Percentiles rank a stretch among this genome's conserved stretches.
phyloP scores from a whole-genome alignment of 2,329 filamentous ascomycete species.

The Fusarium sulawesiense region DNA sequence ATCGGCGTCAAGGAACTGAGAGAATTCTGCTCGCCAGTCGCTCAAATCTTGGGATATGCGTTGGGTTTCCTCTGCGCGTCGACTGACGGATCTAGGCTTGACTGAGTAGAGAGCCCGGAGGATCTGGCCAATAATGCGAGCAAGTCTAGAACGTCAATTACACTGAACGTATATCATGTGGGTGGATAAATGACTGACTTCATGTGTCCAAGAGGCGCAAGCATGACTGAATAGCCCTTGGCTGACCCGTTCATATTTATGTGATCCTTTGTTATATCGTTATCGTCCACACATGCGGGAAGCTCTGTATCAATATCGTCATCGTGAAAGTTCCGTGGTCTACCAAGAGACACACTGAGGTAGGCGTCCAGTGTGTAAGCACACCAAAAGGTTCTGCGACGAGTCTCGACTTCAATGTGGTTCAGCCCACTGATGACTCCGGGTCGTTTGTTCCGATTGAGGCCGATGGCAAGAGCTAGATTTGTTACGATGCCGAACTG shows the following conservation, averaged over 20 bases:
- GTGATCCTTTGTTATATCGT: slow-evolving; percentile 32
- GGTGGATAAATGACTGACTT: slow-evolving; percentile 41
- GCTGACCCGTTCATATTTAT: slow-evolving; percentile 17
- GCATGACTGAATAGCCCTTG: slow-evolving; percentile 45
- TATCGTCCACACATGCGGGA: slow-evolving; percentile 40
- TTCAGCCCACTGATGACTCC: slow-evolving; percentile 27
- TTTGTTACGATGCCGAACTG: slow-evolving; percentile 58
- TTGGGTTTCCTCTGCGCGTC: slow-evolving; percentile 44
- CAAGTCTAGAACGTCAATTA: slow-evolving; percentile 41
- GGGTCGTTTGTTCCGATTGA: slow-evolving; percentile 36
- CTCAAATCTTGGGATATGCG: slow-evolving; percentile 48
- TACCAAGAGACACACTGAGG: slow-evolving; percentile 40
- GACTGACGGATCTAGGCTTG: slow-evolving; percentile 46
- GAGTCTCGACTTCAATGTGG: slow-evolving; percentile 39
- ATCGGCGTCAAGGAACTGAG: slow-evolving; percentile 55
- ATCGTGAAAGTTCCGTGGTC: slow-evolving; percentile 42
- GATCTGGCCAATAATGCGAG: slow-evolving; percentile 52
- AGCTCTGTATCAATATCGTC: slow-evolving; percentile 45
- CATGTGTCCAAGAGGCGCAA: slow-evolving; percentile 52
- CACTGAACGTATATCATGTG: too few species aligned
- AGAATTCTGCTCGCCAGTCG: slow-evolving; percentile 51
- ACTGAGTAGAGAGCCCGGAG: slow-evolving; percentile 53
- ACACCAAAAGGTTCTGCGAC: slow-evolving; percentile 43
- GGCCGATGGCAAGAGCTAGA: slow-evolving; percentile 52
- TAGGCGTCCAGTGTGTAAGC: slow-evolving; percentile 44